Percentiles rank a stretch among this genome's conserved stretches.
phyloP scores from a whole-genome alignment of 2,329 filamentous ascomycete genomes.

The Nemania bipapillata region DNA sequence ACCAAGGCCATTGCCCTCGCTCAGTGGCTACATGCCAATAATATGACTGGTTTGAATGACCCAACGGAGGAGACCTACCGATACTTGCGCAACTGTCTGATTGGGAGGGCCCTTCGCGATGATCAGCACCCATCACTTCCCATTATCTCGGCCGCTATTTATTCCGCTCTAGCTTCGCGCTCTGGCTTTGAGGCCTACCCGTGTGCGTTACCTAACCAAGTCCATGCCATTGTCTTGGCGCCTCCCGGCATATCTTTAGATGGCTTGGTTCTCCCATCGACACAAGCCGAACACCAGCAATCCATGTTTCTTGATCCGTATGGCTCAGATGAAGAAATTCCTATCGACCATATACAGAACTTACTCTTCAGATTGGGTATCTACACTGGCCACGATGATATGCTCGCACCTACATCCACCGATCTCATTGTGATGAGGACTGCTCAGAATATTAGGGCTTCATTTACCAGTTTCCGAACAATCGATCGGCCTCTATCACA shows the following conservation, averaged over 20 bases:
- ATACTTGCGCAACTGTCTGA: constrained; percentile 85
- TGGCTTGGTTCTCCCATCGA: constrained; percentile 53
- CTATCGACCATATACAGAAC: constrained; percentile 66
- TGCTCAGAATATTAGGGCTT: constrained; percentile 82
- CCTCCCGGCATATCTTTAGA: constrained; percentile 70
- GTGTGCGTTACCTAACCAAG: constrained; percentile 84
- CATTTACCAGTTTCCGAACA: constrained; percentile 64
- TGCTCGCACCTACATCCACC: constrained; percentile 72
- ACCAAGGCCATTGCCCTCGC: constrained; percentile 75
- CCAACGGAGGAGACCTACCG: constrained; percentile 72
- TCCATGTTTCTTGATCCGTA: constrained; percentile 89
- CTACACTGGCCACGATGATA: constrained; percentile 58
- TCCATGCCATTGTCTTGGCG: constrained; percentile 80
- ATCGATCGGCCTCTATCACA: constrained; percentile 55
- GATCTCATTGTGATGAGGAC: constrained; percentile 78
- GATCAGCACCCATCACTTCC: constrained; percentile 82
- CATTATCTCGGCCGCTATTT: constrained; percentile 87
- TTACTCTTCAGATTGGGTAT: constrained; percentile 65
- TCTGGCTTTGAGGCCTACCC: constrained; percentile 80
- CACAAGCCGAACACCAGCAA: constrained; percentile 57
- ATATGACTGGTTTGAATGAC: constrained; percentile 77
- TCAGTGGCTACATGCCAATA: constrained; percentile 73
- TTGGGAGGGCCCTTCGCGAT: constrained; percentile 81
- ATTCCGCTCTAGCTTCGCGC: constrained; percentile 78
- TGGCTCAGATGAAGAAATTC: constrained; percentile 73